Conservation (phyloP, 139 green algal species). For the Asterochloris erici region DNA sequence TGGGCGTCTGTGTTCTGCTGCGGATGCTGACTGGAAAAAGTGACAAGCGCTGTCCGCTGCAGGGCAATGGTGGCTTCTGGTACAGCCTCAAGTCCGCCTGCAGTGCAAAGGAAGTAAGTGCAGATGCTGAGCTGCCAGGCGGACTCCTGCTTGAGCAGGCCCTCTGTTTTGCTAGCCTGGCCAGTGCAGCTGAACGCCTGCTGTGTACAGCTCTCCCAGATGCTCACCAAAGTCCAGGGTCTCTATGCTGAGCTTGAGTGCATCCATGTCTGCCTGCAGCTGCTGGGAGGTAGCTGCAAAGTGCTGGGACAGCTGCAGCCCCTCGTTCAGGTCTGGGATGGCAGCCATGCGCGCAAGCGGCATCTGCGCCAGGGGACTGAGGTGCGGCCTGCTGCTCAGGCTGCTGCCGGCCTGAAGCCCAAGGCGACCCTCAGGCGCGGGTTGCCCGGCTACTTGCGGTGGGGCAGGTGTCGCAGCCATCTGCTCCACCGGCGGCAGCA, state of each 20-base stretch:
- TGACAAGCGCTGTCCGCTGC: not conserved
- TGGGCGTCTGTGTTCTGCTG: too few relatives aligned
- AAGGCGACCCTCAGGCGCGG: not conserved
- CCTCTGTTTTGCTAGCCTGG: not conserved
- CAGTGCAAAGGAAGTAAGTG: not conserved
- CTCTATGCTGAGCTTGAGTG: not conserved
- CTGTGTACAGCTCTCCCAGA: not conserved
- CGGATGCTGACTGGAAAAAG: too few relatives aligned
- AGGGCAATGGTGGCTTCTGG: not conserved
- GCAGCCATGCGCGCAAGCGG: not conserved
- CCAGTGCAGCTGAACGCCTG: too few relatives aligned
- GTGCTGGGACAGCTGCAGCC: constrained; percentile 8
- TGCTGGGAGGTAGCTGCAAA: constrained; percentile 12
- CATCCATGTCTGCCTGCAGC: constrained; percentile 18
- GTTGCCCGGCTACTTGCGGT: not conserved
- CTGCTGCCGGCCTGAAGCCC: not conserved
- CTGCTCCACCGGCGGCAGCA: not conserved
- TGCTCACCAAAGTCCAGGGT: constrained; percentile 11
- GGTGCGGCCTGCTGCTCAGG: not conserved
- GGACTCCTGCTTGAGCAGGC: not conserved
- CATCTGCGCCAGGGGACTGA: too few relatives aligned
- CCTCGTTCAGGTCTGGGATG: constrained; percentile 4
- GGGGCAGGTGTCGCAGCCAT: not conserved
- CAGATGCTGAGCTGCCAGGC: not conserved
- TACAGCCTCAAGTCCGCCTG: not conserved